These are phyloP conservation scores for Puccinellia tenuiflora DNA, from an alignment of 176 grass and related monocot species.

Conservation along the genomic window DNA sequence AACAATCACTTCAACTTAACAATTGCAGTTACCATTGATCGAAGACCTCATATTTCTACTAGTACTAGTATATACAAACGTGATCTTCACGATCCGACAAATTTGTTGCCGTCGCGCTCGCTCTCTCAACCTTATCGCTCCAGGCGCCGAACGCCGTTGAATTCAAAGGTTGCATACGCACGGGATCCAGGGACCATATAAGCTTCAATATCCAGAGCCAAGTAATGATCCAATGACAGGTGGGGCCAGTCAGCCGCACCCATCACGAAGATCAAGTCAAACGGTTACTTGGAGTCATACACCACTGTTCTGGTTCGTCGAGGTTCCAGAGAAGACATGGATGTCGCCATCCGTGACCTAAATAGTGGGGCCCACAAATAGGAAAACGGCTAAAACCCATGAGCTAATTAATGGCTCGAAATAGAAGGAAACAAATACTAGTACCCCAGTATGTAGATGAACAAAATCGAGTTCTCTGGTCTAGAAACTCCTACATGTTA, in stretches of 20 bases:
- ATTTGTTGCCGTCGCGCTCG: background rate
- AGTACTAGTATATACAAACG: background rate
- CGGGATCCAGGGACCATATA: background rate
- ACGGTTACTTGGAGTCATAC: background rate
- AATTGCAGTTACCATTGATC: background rate
- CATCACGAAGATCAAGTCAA: background rate
- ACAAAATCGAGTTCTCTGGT: background rate
- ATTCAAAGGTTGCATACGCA: constrained; percentile 2
- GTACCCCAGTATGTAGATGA: background rate
- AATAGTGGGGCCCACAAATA: background rate
- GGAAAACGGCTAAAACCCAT: background rate
- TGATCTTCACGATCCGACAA: background rate
- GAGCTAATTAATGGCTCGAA: background rate
- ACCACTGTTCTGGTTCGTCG: background rate
- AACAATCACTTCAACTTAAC: background rate
- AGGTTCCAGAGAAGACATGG: background rate
- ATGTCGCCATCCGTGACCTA: background rate
- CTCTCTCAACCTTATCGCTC: background rate
- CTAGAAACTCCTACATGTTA: background rate
- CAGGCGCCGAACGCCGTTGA: background rate
- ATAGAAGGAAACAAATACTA: background rate
- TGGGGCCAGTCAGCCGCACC: background rate
- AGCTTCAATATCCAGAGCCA: background rate
- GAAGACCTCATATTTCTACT: background rate
- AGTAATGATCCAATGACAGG: background rate